Evolutionary conservation across 2,329 filamentous ascomycete species (phyloP).

Genomic region (Alternaria brassicae): DNA sequence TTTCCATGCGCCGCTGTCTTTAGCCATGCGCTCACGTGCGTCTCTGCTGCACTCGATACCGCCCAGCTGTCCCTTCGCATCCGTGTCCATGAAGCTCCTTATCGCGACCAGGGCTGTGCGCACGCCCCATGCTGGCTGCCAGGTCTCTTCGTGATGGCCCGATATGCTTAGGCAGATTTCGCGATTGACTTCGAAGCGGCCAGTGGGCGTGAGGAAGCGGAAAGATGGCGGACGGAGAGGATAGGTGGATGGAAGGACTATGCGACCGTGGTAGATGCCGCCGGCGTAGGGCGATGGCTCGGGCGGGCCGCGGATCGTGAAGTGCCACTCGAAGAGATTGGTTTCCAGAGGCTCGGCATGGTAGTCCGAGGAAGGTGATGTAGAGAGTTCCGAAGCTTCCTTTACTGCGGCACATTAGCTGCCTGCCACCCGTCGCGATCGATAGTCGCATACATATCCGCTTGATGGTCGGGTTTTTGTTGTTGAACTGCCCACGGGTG

Average conservation of each 20-base stretch:
- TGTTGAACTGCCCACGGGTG: conserved; percentile 63
- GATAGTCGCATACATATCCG: conserved; percentile 71
- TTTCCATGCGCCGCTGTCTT: conserved; percentile 68
- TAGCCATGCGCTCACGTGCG: conserved; percentile 73
- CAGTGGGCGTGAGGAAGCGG: conserved; percentile 89
- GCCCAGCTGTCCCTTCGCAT: conserved; percentile 85
- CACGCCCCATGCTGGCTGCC: conserved; percentile 98
- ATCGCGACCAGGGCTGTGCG: conserved; percentile 83
- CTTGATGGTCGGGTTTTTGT: conserved; percentile 83
- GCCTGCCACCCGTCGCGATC: conserved; percentile 1
- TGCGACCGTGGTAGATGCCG: conserved; percentile 95
- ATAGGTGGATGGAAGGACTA: conserved; percentile 87
- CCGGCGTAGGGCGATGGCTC: conserved; percentile 75
- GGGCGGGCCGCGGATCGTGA: conserved; percentile 91
- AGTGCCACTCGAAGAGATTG: conserved; percentile 98
- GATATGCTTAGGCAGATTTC: conserved; percentile 96
- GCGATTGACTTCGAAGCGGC: conserved; percentile 93
- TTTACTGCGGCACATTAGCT: conserved; percentile 65
- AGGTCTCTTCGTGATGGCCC: conserved; percentile 96
- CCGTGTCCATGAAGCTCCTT: conserved; percentile 91
- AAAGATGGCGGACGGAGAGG: conserved; percentile 93
- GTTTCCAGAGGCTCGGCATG: conserved; percentile 83
- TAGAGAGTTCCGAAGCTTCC: conserved; percentile 87
- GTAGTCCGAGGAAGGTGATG: conserved; percentile 82
- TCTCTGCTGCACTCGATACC: conserved; percentile 76